phyloP scores from a whole-genome alignment of 805 yeast genomes.

The Candida khao-thaluensis region DNA sequence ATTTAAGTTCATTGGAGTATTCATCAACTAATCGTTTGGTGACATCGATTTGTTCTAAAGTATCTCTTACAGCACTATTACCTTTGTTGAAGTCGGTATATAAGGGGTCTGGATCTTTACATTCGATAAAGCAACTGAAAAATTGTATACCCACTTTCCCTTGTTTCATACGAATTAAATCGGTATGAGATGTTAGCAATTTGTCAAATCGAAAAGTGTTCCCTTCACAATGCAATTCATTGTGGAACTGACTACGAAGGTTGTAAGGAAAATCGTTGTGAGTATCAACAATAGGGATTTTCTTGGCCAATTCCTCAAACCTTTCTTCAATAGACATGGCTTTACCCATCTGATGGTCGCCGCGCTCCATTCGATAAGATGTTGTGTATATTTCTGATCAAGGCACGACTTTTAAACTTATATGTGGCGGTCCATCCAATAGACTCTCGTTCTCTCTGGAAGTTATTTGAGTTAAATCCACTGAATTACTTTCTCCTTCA shows the following conservation, averaged over 20 bases:
- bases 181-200: conserved; percentile 43
- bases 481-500: no score
- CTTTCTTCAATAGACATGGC: conserved; percentile 1
- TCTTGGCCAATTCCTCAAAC: conserved; percentile 2
- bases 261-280: conserved; percentile 55
- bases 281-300: conserved; percentile 44
- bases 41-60: conserved; percentile 54
- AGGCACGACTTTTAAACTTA: no score
- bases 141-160: conserved; percentile 52
- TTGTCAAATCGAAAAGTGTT: conserved; percentile 30
- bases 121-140: conserved; percentile 50
- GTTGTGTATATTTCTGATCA: no score
- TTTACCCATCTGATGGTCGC: background rate
- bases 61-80: conserved; percentile 48
- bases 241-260: conserved; percentile 44
- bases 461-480: no score
- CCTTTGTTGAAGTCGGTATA: conserved; percentile 46
- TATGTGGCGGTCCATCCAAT: no score
- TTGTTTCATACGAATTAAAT: conserved; percentile 37
- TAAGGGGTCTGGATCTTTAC: conserved; percentile 38
- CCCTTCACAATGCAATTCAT: conserved; percentile 24
- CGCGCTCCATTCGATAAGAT: no score
- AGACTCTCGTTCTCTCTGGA: no score
- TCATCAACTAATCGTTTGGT: conserved; percentile 43
- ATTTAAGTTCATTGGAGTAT: conserved; percentile 31